A percentile compares a stretch with the other conserved stretches of the same genome.
phyloP scores from a whole-genome alignment of 2,329 filamentous ascomycete genomes.

The Colletotrichum sp. region DNA sequence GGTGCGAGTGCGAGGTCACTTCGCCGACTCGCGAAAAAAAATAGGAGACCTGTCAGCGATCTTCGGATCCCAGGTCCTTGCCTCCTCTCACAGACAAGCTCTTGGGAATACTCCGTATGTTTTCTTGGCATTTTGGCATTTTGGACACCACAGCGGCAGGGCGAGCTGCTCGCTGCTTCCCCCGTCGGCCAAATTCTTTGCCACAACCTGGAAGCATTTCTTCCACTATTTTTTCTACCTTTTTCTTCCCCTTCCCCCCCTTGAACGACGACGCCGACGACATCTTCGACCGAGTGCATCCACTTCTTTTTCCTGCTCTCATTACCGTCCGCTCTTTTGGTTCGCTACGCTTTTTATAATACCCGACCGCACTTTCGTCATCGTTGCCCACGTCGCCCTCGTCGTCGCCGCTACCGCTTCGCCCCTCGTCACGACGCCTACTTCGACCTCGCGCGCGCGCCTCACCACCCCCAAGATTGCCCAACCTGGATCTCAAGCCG shows the following conservation, averaged over 20 bases:
- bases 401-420: neutral
- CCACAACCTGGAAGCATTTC: neutral
- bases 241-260: neutral
- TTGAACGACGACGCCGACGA: neutral
- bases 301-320: neutral
- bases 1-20: neutral
- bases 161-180: neutral
- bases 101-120: neutral
- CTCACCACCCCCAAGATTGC: neutral
- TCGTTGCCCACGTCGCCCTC: neutral
- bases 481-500: constrained; percentile 12
- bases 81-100: neutral
- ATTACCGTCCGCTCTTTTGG: neutral
- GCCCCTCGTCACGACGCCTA: neutral
- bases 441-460: neutral
- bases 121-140: neutral
- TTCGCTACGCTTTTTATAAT: constrained; percentile 9
- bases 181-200: constrained; percentile 4
- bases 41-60: neutral
- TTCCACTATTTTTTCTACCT: neutral
- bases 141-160: neutral
- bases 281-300: neutral
- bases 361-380: neutral
- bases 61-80: neutral
- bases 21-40: neutral